These are phyloP conservation scores for Endoconidiophora laricicola DNA, from an alignment of 2,329 filamentous ascomycete genomes.

Conservation along the genomic window DNA sequence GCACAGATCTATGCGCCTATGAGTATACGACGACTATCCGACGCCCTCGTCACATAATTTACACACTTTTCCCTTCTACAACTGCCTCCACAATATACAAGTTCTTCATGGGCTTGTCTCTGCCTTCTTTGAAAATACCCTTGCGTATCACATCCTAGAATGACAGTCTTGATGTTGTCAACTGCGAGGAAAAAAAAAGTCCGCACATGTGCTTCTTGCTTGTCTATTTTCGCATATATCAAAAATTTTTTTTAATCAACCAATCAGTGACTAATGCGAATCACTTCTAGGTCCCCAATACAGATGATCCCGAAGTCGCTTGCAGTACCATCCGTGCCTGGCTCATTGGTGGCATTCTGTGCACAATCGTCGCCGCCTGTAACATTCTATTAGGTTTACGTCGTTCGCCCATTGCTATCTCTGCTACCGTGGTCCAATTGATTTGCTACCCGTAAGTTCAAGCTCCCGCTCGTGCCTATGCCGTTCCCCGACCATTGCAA, in stretches of 20 bases:
- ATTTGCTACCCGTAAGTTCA: conserved; percentile 29
- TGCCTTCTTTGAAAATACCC: no score
- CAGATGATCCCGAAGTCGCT: conserved; percentile 34
- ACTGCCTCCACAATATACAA: neutral
- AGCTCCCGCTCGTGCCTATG: neutral
- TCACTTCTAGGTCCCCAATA: conserved; percentile 16
- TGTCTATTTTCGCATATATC: no score
- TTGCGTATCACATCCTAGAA: conserved; percentile 19
- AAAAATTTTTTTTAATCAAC: no score
- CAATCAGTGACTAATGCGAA: conserved; percentile 4
- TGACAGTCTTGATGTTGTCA: no score
- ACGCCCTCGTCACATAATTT: no score
- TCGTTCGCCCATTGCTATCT: conserved; percentile 33
- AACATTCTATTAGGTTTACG: conserved; percentile 37
- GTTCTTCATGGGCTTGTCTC: no score
- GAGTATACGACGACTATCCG: no score
- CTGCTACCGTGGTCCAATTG: conserved; percentile 37
- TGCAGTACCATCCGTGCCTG: conserved; percentile 44
- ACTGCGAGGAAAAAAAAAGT: no score
- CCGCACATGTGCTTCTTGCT: conserved; percentile 12
- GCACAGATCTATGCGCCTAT: no score
- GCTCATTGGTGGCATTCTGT: conserved; percentile 38
- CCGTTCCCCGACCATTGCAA: neutral
- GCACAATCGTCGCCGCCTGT: conserved; percentile 38
- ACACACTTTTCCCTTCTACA: neutral